phyloP scores from a whole-genome alignment of 306 rosid genomes.

The Pterocarpus santalinus region DNA sequence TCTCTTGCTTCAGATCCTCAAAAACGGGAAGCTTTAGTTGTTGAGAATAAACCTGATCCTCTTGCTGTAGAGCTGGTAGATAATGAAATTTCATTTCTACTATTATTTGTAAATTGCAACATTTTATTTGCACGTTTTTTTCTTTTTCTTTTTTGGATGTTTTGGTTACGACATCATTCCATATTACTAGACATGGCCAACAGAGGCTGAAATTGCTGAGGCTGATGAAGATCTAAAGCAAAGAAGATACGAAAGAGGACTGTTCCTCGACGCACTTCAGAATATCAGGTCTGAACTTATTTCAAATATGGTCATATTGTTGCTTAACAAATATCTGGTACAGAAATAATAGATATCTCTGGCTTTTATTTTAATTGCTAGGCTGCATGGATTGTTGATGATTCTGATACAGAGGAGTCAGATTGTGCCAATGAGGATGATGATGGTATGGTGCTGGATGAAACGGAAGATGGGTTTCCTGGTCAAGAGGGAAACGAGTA shows the following conservation, averaged over 20 bases:
- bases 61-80: constrained; percentile 96
- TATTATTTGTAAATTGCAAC: constrained; percentile 7
- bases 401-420: constrained; percentile 68
- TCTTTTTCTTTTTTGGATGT: background rate
- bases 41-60: constrained; percentile 84
- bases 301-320: background rate
- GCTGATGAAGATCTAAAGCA: constrained; percentile 69
- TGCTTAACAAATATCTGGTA: constrained; percentile 26
- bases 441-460: constrained; percentile 81
- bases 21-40: constrained; percentile 80
- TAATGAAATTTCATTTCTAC: constrained; percentile 7
- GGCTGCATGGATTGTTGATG: constrained; percentile 91
- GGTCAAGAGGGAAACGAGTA: constrained; percentile 54
- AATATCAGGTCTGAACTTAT: constrained; percentile 74
- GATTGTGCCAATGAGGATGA: constrained; percentile 64
- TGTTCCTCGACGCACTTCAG: constrained; percentile 92
- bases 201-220: constrained; percentile 79
- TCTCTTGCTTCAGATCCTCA: constrained; percentile 69
- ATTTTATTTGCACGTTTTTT: constrained; percentile 2
- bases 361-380: constrained; percentile 50
- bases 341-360: constrained; percentile 23
- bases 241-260: constrained; percentile 63
- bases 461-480: constrained; percentile 55
- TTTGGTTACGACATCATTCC: constrained; percentile 35
- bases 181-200: constrained; percentile 89